Evolutionary conservation across 129 eudicot genomes (phyloP).

Genomic region (Flaveria bidentis): DNA sequence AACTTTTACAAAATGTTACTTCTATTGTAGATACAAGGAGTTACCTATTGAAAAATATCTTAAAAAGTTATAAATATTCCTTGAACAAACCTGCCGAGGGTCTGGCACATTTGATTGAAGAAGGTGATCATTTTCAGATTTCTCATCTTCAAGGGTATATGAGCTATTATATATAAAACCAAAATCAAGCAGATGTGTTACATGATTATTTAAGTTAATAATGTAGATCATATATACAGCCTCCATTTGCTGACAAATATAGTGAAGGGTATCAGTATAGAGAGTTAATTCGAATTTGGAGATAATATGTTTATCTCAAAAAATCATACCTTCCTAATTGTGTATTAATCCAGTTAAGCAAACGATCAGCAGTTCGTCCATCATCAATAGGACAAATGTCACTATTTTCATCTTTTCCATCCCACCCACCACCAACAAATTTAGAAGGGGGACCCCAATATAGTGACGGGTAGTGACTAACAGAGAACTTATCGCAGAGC

Average conservation of each 20-base stretch:
- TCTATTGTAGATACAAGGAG: slow-evolving; percentile 1
- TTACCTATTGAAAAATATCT: slow-evolving; percentile 9
- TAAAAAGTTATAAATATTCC: background rate
- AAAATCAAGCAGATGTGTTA: slow-evolving; percentile 14
- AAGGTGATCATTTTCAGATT: slow-evolving; percentile 58
- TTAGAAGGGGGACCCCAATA: slow-evolving; percentile 79
- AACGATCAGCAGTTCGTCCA: slow-evolving; percentile 70
- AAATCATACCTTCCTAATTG: slow-evolving; percentile 60
- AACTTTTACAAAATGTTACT: slow-evolving; percentile 11
- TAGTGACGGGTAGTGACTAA: slow-evolving; percentile 72
- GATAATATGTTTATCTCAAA: background rate
- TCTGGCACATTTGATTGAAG: slow-evolving; percentile 56
- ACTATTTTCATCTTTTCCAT: slow-evolving; percentile 56
- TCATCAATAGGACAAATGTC: slow-evolving; percentile 61
- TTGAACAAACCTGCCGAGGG: slow-evolving; percentile 63
- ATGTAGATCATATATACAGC: too few relatives aligned
- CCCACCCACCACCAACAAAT: slow-evolving; percentile 57
- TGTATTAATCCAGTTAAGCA: slow-evolving; percentile 79
- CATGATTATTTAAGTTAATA: too few relatives aligned
- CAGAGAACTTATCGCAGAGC: slow-evolving; percentile 84
- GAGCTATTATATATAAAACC: slow-evolving; percentile 49
- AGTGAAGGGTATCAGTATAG: too few relatives aligned
- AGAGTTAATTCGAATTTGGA: background rate
- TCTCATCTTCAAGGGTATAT: slow-evolving; percentile 63
- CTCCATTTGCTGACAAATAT: too few relatives aligned